Base-by-base conservation (phyloP, 2,329 filamentous ascomycete species). In the Exophiala xenobiotica region DNA sequence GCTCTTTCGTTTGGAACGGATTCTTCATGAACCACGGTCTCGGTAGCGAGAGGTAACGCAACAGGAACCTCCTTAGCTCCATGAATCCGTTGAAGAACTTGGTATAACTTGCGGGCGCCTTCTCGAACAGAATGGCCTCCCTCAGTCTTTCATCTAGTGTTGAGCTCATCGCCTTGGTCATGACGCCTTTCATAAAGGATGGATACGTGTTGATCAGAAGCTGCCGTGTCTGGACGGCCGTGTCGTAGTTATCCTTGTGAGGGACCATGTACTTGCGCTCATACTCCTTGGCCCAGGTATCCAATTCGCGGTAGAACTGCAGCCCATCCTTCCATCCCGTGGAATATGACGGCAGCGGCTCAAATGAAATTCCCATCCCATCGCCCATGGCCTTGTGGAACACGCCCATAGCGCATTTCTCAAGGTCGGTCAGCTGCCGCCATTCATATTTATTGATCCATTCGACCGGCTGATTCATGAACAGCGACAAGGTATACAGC, bases 361-460 rank as follows among this genome's bases (percentile, higher is more conserved):
- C 63, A 38, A 68, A 76, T 0, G 67, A 63, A 46, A 88, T 86
- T 0, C 74, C 75, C 84, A 88, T 87, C 58, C 79, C 78, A 49
- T 87, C 80, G n/a, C 83, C 85, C 31, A 88, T 72, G 47, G 73
- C 70, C 64, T 84, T 85, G 83, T 83, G 87, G 60, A 85, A 79
- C 1, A 78, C 79, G 16, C 77, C 80, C 31, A 82, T 66, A 1
- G 83, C 84, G 56, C 81, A 85, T 2, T 58, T 66, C 67, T 91
- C 88, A 68, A 90, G 74, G 0, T 85, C 79, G 12, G 78, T 85
- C 18, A 88, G 66, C 3, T 70, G 31, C 1, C 88, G 79, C 87
- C 87, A 92, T 64, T 92, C 88, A 61, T 82, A 87, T 4, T 70
- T 70, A 4, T 75, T 65, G 24, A 87, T 77, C 74, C 86, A 90